Percentiles rank a stretch among this genome's conserved stretches.
Evolutionary conservation across 495 filamentous ascomycete species (phyloP).

Genomic region (Geopyxis carbonaria): DNA sequence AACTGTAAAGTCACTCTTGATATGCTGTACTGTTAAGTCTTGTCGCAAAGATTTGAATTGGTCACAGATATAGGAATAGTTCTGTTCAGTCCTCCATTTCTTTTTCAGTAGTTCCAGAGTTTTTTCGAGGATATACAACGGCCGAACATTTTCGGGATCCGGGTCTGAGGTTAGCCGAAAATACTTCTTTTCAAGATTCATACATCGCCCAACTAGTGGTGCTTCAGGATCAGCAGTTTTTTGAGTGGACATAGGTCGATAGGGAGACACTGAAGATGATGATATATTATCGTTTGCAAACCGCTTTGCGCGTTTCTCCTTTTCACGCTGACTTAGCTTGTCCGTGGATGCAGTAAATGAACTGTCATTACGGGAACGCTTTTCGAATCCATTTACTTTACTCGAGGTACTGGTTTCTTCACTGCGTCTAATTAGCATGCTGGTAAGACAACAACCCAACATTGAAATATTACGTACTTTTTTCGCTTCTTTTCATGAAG

Average conservation of each 20-base stretch:
- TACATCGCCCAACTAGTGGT: constrained; percentile 70
- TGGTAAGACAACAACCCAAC: background rate
- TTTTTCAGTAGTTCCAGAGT: constrained; percentile 77
- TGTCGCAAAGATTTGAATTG: constrained; percentile 98
- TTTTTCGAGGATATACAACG: constrained; percentile 59
- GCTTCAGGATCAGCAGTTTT: constrained; percentile 37
- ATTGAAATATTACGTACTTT: constrained; percentile 13
- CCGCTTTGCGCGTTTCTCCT: constrained; percentile 76
- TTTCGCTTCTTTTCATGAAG: constrained; percentile 22
- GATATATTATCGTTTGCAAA: constrained; percentile 51
- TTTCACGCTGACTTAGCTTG: constrained; percentile 80
- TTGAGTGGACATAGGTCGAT: constrained; percentile 40
- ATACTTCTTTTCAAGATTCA: constrained; percentile 81
- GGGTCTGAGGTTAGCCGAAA: constrained; percentile 83
- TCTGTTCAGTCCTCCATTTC: constrained; percentile 86
- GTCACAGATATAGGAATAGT: constrained; percentile 95
- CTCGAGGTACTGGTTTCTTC: constrained; percentile 1
- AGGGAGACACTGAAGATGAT: constrained; percentile 33
- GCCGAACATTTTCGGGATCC: constrained; percentile 71
- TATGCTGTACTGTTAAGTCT: constrained; percentile 93
- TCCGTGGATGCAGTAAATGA: constrained; percentile 28
- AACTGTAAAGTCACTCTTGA: constrained; percentile 89
- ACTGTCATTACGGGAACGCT: constrained; percentile 24
- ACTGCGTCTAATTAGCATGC: background rate
- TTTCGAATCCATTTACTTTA: constrained; percentile 23